Conservation (phyloP, 2,329 filamentous ascomycete species). For the Pseudocercospora fuligena region DNA sequence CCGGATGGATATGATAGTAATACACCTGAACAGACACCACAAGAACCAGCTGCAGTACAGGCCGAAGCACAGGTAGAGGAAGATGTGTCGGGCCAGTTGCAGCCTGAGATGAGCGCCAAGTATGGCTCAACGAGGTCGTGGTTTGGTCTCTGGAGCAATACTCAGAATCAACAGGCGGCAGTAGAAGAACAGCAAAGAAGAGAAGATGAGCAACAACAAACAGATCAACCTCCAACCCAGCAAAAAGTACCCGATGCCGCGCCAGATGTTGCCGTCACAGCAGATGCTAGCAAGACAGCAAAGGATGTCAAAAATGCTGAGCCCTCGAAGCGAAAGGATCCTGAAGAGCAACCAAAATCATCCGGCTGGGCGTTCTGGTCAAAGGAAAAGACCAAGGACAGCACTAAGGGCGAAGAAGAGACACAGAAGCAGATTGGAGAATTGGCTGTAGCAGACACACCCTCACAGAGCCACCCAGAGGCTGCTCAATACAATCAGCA, state of each 20-base stretch:
- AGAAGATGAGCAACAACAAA: constrained; percentile 23
- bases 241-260: constrained; percentile 26
- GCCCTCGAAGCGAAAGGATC: constrained; percentile 9
- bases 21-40: constrained; percentile 29
- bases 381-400: constrained; percentile 56
- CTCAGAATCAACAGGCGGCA: constrained; percentile 48
- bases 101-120: constrained; percentile 30
- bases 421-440: constrained; percentile 61
- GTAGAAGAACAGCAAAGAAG: constrained; percentile 32
- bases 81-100: constrained; percentile 15
- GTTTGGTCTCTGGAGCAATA: constrained; percentile 56
- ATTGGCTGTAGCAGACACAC: constrained; percentile 56
- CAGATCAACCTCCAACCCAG: constrained; percentile 18
- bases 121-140: constrained; percentile 44
- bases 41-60: constrained; percentile 16
- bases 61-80: constrained; percentile 9
- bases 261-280: constrained; percentile 7
- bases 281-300: constrained; percentile 17
- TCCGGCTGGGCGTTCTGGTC: constrained; percentile 87
- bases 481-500: constrained; percentile 55
- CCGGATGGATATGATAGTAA: constrained; percentile 51
- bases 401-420: constrained; percentile 56
- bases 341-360: constrained; percentile 42
- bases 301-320: constrained; percentile 13
- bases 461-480: constrained; percentile 56